Evolutionary conservation across 176 grass and related monocot genomes (phyloP), one percentile per base, ranked within the genome.

Genomic region (Aegilops longissima): DNA sequence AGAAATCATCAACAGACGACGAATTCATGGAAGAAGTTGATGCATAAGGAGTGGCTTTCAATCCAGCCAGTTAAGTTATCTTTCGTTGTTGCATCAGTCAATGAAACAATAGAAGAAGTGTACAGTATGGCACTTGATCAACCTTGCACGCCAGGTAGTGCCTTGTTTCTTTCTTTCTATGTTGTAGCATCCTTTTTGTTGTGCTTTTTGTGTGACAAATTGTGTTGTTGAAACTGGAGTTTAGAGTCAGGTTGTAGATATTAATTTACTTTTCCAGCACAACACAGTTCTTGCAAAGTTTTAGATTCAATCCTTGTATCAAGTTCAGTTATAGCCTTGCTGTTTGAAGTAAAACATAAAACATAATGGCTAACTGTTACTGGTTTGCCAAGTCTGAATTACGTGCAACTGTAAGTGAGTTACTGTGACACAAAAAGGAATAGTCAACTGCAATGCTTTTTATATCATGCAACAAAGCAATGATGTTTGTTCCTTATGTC

Each of bases 121-220:
- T 34, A 35, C 18, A 40, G 12, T 79, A 74, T 42, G n/a, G 13
- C n/a, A 66, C 77, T 40, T 14, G 18, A 35, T 36, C 31, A 39
- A 59, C 21, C 35, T 72, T 70, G 11, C 66, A 70, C 2, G 8
- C 11, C 42, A 24, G 11, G 30, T 51, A 51, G 12, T 82, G 18
- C 6, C 29, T 9, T 79, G 52, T 38, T 79, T 79, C 54, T 62
- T 79, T 79, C 18, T n/a, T 54, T 69, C 80, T 11, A 82, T 34
- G 12, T 20, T 80, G 39, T 25, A 79, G 77, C 39, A 80, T 54
- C 64, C 10, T 11, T 51, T 20, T 81, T 69, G 2, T 30, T 2
- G 4, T 66, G 12, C 24, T 1, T 12, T 45, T 34, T 35, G 42
- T 2, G 11, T n/a, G 12, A 51, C 10, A 70, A 54, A 54, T 23